Conservation (phyloP, 176 grass and related monocot species). For the Tuctoria greenei region DNA sequence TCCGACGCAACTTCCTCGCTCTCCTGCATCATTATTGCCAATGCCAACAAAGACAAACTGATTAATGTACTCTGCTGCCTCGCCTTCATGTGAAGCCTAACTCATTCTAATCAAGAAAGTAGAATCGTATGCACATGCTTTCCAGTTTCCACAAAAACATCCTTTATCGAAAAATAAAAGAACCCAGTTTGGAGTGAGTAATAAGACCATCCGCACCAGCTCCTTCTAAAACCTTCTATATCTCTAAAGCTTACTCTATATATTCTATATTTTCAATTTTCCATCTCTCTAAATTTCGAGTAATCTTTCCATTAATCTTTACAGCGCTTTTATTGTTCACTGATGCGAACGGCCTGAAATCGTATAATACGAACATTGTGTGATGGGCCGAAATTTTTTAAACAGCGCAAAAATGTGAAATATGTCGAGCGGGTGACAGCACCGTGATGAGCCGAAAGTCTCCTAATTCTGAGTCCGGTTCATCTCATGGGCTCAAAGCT, state of each 20-base stretch:
- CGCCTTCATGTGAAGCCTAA: background rate
- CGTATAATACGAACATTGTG: too few species aligned
- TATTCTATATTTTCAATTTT: too few species aligned
- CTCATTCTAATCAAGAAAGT: background rate
- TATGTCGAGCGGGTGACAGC: background rate
- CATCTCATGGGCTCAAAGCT: background rate
- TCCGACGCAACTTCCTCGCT: constrained; percentile 22
- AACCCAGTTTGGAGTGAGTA: background rate
- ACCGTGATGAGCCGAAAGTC: background rate
- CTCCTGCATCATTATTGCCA: constrained; percentile 19
- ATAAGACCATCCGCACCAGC: too few species aligned
- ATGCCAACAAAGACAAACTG: background rate
- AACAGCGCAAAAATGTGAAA: background rate
- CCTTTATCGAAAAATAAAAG: too few species aligned
- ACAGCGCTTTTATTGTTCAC: too few species aligned
- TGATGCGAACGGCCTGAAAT: too few species aligned
- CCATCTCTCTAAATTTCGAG: too few species aligned
- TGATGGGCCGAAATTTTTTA: background rate
- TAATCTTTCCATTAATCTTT: too few species aligned
- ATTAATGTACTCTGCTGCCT: background rate
- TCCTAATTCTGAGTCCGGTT: background rate
- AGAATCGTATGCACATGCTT: background rate
- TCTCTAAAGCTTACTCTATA: too few species aligned
- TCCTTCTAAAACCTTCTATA: too few species aligned
- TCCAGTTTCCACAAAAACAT: too few species aligned